A percentile compares a stretch with the other conserved stretches of the same genome.
Evolutionary conservation across 768 basidiomycete species (phyloP).

Genomic region (Thelephora aurantiotincta): DNA sequence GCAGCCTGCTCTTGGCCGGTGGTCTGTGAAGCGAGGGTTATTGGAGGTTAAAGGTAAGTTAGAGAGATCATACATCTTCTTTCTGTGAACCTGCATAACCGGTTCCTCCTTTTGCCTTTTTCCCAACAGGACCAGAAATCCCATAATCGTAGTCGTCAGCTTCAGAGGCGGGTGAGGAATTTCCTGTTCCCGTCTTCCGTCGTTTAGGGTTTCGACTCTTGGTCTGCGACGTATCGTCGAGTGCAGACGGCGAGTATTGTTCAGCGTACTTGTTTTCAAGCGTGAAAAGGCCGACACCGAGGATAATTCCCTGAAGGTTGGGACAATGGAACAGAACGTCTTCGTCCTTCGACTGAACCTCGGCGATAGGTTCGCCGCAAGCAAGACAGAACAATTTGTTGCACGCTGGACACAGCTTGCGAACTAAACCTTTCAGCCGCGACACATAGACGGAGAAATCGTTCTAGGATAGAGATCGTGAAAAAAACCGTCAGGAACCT

Average conservation of each 20-base stretch:
- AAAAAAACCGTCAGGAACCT: constrained; percentile 6
- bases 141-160: constrained; percentile 42
- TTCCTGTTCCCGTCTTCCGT: constrained; percentile 18
- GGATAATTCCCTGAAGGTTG: constrained; percentile 76
- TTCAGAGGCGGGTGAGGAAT: constrained; percentile 17
- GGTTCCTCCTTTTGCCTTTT: constrained; percentile 64
- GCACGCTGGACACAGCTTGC: constrained; percentile 35
- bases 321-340: constrained; percentile 77
- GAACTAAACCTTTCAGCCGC: constrained; percentile 43
- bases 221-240: constrained; percentile 13
- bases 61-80: constrained; percentile 60
- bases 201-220: constrained; percentile 24
- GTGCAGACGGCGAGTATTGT: constrained; percentile 22
- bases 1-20: constrained; percentile 72
- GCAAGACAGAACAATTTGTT: constrained; percentile 25
- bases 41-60: constrained; percentile 2
- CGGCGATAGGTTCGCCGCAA: constrained; percentile 28
- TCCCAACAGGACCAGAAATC: constrained; percentile 29
- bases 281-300: constrained; percentile 85
- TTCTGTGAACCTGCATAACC: constrained; percentile 77
- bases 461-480: constrained; percentile 30
- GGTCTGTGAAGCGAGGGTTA: constrained; percentile 27
- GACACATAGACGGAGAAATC: constrained; percentile 59
- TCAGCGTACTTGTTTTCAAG: constrained; percentile 62
- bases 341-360: constrained; percentile 20